Conservation (phyloP, 768 basidiomycete species). For the Holtermanniella nyarrowii region DNA sequence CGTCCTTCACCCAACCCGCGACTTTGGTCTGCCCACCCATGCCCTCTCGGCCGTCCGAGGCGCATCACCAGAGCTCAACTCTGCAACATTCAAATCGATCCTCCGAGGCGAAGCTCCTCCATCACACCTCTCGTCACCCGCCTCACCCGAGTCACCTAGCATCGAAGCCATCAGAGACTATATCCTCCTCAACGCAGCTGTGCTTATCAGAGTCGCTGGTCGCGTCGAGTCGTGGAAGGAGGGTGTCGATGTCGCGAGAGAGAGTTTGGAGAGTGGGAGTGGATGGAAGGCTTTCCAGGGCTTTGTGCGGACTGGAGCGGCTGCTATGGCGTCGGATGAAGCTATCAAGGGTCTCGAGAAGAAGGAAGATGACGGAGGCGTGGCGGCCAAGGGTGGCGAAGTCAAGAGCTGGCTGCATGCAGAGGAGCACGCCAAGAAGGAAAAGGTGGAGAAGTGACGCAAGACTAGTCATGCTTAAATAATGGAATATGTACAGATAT, state of each 20-base stretch:
- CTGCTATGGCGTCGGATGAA: constrained; percentile 34
- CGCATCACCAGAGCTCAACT: constrained; percentile 68
- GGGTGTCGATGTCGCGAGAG: constrained; percentile 58
- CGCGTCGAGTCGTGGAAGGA: constrained; percentile 58
- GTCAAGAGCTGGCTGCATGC: constrained; percentile 32
- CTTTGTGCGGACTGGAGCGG: constrained; percentile 40
- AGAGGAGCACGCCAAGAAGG: neutral
- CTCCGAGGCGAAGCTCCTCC: constrained; percentile 45
- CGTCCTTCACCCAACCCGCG: constrained; percentile 52
- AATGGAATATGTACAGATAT: neutral
- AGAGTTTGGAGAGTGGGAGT: constrained; percentile 42
- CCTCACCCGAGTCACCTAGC: constrained; percentile 28
- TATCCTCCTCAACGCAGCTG: constrained; percentile 81
- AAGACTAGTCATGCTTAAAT: neutral
- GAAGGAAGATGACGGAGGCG: constrained; percentile 40
- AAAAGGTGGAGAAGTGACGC: neutral
- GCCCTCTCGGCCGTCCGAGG: constrained; percentile 62
- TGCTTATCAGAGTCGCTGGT: constrained; percentile 75
- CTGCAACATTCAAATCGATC: constrained; percentile 57
- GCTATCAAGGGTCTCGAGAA: constrained; percentile 8
- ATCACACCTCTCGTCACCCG: constrained; percentile 26
- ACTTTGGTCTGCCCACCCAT: constrained; percentile 68
- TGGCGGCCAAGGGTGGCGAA: constrained; percentile 39
- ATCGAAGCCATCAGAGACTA: constrained; percentile 67
- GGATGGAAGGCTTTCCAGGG: constrained; percentile 43